Percentiles rank a stretch among this genome's conserved stretches.
Evolutionary conservation across 768 basidiomycete genomes (phyloP).

Genomic region (Lyophyllum semitale): DNA sequence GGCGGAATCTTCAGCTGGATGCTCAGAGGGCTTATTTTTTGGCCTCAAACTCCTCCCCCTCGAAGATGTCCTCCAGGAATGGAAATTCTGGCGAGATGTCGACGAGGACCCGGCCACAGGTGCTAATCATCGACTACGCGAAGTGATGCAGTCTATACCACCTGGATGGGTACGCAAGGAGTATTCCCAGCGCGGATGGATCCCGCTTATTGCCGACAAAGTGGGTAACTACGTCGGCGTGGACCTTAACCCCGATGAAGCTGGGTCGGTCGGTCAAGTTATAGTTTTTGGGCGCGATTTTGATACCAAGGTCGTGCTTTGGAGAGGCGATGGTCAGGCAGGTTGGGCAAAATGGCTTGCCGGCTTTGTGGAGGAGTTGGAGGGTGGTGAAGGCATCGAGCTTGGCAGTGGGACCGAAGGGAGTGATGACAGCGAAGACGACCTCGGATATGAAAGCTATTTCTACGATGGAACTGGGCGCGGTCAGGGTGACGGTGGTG

Average conservation of each 20-base stretch:
- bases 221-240: conserved; percentile 96
- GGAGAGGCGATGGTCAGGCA: conserved; percentile 83
- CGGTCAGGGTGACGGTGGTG: conserved; percentile 78
- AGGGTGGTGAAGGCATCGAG: conserved; percentile 87
- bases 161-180: conserved; percentile 84
- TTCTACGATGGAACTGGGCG: conserved; percentile 80
- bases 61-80: conserved; percentile 93
- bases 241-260: conserved; percentile 84
- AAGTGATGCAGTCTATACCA: conserved; percentile 87
- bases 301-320: conserved; percentile 95
- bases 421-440: conserved; percentile 80
- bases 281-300: conserved; percentile 99
- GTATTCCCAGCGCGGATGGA: conserved; percentile 95
- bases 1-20: conserved; percentile 83
- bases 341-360: conserved; percentile 98
- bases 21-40: conserved; percentile 90
- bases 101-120: conserved; percentile 88
- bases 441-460: conserved; percentile 84
- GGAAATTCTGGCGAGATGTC: conserved; percentile 95
- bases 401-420: conserved; percentile 58
- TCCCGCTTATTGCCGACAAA: conserved; percentile 92
- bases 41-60: conserved; percentile 92
- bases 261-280: conserved; percentile 84
- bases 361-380: conserved; percentile 88
- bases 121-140: conserved; percentile 68